Base-by-base conservation (phyloP, 2,329 filamentous ascomycete genomes). In the Hortaea sp. region DNA sequence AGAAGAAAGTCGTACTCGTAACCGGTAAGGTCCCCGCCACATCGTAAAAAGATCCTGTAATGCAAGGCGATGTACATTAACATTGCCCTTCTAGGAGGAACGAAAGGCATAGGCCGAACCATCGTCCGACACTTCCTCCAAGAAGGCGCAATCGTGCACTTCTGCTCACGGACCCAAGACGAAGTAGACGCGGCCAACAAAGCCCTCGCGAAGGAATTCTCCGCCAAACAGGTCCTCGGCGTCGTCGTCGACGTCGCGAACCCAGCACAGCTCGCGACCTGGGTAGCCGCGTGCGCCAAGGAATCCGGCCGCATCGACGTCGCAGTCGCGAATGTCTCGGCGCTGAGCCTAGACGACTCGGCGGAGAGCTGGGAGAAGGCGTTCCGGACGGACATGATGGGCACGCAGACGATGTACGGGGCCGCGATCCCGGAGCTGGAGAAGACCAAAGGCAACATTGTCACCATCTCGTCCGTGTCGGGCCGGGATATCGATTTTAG, bases 401-500 rank as follows among this genome's bases (percentile, higher is more conserved):
- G 62, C 34, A 62, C 63, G 1, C 56, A 58, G 45, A 50, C 51
- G 30, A 49, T 67, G 13, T 51, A 65, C 41, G 51, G 62, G 6
- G 55, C 60, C 5, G 58, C 62, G 1, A 44, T 64, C 6, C 64
- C 66, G 0, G 49, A 63, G 47, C 57, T 68, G 2, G 61, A 65
- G 49, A 57, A 56, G 42, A 47, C 56, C 3, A 61, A 60, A 41
- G 65, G 66, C 7, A 63, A 56, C 49, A 57, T 68, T 32, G 51
- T 68, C 20, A 58, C 56, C 34, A 66, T 68, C 41, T 55, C 59
- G 5, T 64, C 62, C 27, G 64, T 67, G 7, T 61, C 57, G 2
- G 63, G 63, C 5, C 57, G 63, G 9, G 62, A 66, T 41, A 47
- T 67, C 13, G 66, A 67, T 43, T 66, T 66, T 49, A 65, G 62